These are phyloP conservation scores for Trichophyton simii DNA, from an alignment of 2,329 filamentous ascomycete genomes.

Conservation along the genomic window DNA sequence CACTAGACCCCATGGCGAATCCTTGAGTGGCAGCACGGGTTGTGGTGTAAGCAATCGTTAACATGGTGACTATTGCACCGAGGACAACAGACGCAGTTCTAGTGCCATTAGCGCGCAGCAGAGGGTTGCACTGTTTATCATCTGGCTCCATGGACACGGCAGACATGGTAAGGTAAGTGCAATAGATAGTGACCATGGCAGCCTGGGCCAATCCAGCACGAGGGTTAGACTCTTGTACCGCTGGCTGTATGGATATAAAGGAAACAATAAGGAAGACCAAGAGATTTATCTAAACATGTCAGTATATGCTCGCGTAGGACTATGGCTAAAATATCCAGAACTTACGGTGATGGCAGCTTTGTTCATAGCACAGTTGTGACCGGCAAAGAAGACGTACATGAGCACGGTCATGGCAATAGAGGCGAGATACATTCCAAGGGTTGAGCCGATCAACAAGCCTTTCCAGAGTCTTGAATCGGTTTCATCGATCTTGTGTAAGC, in stretches of 20 bases:
- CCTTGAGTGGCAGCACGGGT: constrained; percentile 86
- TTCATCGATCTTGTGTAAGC: constrained; percentile 82
- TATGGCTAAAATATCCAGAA: constrained; percentile 5
- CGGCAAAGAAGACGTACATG: constrained; percentile 94
- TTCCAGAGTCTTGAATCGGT: constrained; percentile 78
- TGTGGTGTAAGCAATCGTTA: constrained; percentile 94
- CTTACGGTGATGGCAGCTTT: constrained; percentile 75
- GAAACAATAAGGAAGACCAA: constrained; percentile 71
- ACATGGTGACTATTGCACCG: constrained; percentile 88
- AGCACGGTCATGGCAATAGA: constrained; percentile 89
- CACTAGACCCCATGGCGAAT: constrained; percentile 46
- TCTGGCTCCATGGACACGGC: constrained; percentile 98
- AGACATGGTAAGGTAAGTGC: constrained; percentile 96
- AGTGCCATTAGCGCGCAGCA: constrained; percentile 71
- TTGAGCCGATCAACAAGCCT: constrained; percentile 76
- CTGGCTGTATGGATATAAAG: constrained; percentile 74
- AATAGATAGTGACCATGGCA: constrained; percentile 94
- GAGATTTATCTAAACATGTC: constrained; percentile 56
- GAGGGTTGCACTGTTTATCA: constrained; percentile 83
- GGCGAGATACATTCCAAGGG: constrained; percentile 81
- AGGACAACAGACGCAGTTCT: constrained; percentile 83
- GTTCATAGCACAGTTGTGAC: constrained; percentile 78
- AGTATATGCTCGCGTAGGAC: constrained; percentile 8
- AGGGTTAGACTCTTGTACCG: constrained; percentile 80
- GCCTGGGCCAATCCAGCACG: constrained; percentile 93